phyloP scores from a whole-genome alignment of 176 grass and related monocot species.

The Cymbopogon citratus region DNA sequence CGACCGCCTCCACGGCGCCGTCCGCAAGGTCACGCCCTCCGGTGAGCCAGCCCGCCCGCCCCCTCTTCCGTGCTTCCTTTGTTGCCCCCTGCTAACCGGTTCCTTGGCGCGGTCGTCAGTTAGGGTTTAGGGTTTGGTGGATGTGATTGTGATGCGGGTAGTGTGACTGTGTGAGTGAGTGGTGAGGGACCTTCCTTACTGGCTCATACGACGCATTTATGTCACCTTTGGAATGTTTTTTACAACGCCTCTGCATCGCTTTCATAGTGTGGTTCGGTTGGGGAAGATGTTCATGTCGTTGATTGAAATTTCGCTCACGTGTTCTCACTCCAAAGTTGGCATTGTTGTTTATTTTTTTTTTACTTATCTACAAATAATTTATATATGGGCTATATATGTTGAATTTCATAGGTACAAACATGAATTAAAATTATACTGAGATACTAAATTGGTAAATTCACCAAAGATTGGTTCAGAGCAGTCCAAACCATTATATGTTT shows the following conservation, averaged over 20 bases:
- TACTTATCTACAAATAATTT: not conserved
- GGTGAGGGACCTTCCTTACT: not conserved
- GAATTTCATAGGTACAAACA: not conserved
- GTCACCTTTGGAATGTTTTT: not conserved
- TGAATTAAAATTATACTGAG: not conserved
- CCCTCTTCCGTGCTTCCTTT: not conserved
- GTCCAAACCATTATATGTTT: not conserved
- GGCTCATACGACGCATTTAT: slow-evolving; percentile 8
- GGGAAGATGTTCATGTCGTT: not conserved
- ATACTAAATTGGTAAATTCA: not conserved
- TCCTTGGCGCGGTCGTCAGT: not conserved
- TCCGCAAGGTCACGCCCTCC: slow-evolving; percentile 42
- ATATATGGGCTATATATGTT: not conserved
- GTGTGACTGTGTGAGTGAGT: not conserved
- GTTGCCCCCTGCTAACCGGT: not conserved
- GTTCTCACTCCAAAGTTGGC: not conserved
- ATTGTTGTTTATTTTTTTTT: not conserved
- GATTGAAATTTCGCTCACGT: not conserved
- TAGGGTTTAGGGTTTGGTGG: slow-evolving; percentile 2
- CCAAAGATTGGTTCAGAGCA: not conserved
- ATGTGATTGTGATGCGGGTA: not conserved
- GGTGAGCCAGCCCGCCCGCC: not conserved
- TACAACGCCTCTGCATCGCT: not conserved
- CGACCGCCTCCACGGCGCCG: slow-evolving; percentile 14
- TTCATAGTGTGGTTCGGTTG: not conserved